These are phyloP conservation scores for Stagonosporopsis tanaceti DNA, from an alignment of 2,329 filamentous ascomycete species.

Conservation along the genomic window DNA sequence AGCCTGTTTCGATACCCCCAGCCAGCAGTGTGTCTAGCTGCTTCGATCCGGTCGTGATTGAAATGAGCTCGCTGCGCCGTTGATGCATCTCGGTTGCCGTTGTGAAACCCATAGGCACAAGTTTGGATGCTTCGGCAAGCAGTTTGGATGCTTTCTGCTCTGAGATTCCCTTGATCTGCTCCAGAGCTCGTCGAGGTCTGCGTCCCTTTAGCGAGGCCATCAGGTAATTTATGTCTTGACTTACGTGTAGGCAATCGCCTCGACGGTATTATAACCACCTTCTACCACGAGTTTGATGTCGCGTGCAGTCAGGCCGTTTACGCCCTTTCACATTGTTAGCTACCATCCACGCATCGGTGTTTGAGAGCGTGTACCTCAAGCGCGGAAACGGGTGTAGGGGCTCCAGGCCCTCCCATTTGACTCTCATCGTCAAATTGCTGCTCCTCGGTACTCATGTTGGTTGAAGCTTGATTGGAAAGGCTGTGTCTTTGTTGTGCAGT, in stretches of 20 bases:
- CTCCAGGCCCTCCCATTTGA: slow-evolving; percentile 81
- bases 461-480: background rate
- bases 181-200: slow-evolving; percentile 75
- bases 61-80: slow-evolving; percentile 94
- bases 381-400: slow-evolving; percentile 86
- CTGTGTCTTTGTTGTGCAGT: background rate
- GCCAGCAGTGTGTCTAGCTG: slow-evolving; percentile 94
- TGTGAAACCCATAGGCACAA: slow-evolving; percentile 98
- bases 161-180: slow-evolving; percentile 97
- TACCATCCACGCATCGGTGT: background rate
- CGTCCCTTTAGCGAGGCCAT: slow-evolving; percentile 31
- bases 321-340: slow-evolving; percentile 65
- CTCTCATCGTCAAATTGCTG: slow-evolving; percentile 74
- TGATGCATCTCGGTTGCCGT: slow-evolving; percentile 99
- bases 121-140: slow-evolving; percentile 91
- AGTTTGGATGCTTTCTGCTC: slow-evolving; percentile 96
- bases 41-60: slow-evolving; percentile 97
- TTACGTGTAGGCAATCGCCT: slow-evolving; percentile 92
- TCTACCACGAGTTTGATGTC: slow-evolving; percentile 94
- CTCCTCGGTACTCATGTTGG: slow-evolving; percentile 60
- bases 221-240: slow-evolving; percentile 30
- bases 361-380: slow-evolving; percentile 72
- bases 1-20: slow-evolving; percentile 94
- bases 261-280: slow-evolving; percentile 93
- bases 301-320: slow-evolving; percentile 88